These are phyloP conservation scores for Aspergillus ibericus DNA, from an alignment of 2,329 filamentous ascomycete genomes.

Conservation along the genomic window DNA sequence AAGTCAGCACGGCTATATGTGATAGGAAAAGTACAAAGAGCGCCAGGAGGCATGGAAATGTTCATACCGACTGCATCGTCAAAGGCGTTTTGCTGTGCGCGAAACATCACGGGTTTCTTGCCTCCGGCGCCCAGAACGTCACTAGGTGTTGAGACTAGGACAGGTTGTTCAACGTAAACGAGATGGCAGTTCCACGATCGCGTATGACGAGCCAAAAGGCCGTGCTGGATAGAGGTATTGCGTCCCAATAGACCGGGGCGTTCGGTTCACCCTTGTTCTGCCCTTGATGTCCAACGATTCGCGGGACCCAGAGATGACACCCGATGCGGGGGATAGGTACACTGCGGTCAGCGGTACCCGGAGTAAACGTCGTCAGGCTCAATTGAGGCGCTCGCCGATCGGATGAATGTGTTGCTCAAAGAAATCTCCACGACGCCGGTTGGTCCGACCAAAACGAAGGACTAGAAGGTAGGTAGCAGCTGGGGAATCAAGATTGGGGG, in stretches of 20 bases:
- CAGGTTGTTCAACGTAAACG: not conserved
- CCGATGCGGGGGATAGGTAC: constrained; percentile 13
- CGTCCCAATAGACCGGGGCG: not conserved
- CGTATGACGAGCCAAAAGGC: not conserved
- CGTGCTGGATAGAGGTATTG: not conserved
- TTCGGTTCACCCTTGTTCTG: not conserved
- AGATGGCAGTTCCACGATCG: not conserved
- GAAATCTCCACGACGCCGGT: not conserved
- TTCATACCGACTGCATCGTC: constrained; percentile 67
- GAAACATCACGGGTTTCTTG: constrained; percentile 51
- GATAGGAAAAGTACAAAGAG: not conserved
- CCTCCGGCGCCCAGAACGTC: constrained; percentile 2
- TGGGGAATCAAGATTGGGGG: not conserved
- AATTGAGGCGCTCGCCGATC: not conserved
- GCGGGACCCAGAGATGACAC: constrained; percentile 5
- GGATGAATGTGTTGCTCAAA: not conserved
- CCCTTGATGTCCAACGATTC: not conserved
- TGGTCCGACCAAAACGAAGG: not conserved
- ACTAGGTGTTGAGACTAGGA: not conserved
- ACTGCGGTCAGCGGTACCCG: not conserved
- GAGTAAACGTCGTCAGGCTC: not conserved
- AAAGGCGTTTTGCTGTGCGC: constrained; percentile 65
- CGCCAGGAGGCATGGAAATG: constrained; percentile 12
- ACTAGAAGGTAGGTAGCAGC: not conserved
- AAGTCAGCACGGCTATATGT: not conserved